Percentiles rank a stretch among this genome's conserved stretches.
Evolutionary conservation across 305 asterid genomes (phyloP).

Genomic region (Solanum hybrid): DNA sequence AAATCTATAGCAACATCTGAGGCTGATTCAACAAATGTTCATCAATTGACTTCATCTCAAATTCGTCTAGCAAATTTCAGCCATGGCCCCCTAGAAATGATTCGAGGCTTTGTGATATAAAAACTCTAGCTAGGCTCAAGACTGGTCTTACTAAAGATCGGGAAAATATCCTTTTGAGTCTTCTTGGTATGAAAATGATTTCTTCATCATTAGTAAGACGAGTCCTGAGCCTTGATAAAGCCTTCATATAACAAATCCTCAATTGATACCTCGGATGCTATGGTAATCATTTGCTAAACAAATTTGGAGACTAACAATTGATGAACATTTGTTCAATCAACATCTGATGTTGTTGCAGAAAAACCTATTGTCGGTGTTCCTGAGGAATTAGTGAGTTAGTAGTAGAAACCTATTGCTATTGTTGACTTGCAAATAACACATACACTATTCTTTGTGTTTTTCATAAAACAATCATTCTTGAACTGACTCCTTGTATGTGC

Average conservation of each 20-base stretch:
- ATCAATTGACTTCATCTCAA: background rate
- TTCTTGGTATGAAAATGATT: background rate
- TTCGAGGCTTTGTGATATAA: background rate
- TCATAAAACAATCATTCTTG: background rate
- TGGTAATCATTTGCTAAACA: background rate
- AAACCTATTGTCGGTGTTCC: background rate
- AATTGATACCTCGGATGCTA: background rate
- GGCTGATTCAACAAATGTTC: background rate
- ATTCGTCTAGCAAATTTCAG: no score
- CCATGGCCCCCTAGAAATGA: background rate
- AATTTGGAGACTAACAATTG: background rate
- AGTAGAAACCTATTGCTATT: background rate
- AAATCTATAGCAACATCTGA: background rate
- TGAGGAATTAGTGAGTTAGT: background rate
- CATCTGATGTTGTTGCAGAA: background rate
- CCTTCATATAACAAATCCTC: background rate
- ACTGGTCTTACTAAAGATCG: background rate
- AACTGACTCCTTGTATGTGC: background rate
- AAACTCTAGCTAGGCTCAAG: background rate
- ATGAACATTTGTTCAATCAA: background rate
- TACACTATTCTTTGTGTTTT: background rate
- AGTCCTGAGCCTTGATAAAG: background rate
- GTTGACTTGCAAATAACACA: background rate
- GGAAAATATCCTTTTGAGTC: background rate
- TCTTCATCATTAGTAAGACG: background rate